Evolutionary conservation across 2,329 filamentous ascomycete genomes (phyloP).

Genomic region (Colletotrichum sp.): DNA sequence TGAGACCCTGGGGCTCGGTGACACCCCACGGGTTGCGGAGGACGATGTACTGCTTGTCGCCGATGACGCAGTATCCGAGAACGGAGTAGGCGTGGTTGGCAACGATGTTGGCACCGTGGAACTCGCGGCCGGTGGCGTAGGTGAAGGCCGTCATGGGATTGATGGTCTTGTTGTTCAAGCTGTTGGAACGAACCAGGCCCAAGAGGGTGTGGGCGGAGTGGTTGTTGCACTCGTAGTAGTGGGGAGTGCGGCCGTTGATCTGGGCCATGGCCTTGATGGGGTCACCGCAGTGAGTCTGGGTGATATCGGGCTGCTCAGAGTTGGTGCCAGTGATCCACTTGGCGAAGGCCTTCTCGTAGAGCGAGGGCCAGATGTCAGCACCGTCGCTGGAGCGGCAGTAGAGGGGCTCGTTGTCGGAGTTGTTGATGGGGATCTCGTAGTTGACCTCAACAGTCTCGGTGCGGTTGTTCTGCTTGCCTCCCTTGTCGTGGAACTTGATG

Average conservation of each 20-base stretch:
- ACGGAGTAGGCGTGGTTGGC: slow-evolving; percentile 51
- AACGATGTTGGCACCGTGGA: slow-evolving; percentile 45
- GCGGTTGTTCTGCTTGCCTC: slow-evolving; percentile 43
- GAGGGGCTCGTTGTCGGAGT: slow-evolving; percentile 44
- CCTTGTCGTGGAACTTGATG: slow-evolving; percentile 48
- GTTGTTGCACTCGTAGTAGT: slow-evolving; percentile 38
- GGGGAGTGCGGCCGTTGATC: slow-evolving; percentile 41
- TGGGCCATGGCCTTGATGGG: slow-evolving; percentile 51
- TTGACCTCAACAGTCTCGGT: slow-evolving; percentile 45
- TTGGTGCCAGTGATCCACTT: slow-evolving; percentile 43
- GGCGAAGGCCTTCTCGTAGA: slow-evolving; percentile 54
- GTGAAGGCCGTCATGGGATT: slow-evolving; percentile 47
- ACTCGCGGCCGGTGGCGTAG: slow-evolving; percentile 39
- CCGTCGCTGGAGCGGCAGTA: slow-evolving; percentile 46
- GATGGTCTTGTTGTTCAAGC: slow-evolving; percentile 48
- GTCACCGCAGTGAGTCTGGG: slow-evolving; percentile 43
- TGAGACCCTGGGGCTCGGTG: slow-evolving; percentile 44
- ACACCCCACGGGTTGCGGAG: slow-evolving; percentile 50
- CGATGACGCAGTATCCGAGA: slow-evolving; percentile 39
- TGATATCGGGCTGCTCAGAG: slow-evolving; percentile 43
- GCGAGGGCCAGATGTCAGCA: slow-evolving; percentile 46
- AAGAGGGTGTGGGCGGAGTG: slow-evolving; percentile 37
- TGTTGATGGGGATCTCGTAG: slow-evolving; percentile 48
- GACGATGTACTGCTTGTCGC: slow-evolving; percentile 44
- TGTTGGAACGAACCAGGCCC: slow-evolving; percentile 41